Conservation (phyloP, 192 early-diverging fungal genomes). For the Podila epicladia region DNA sequence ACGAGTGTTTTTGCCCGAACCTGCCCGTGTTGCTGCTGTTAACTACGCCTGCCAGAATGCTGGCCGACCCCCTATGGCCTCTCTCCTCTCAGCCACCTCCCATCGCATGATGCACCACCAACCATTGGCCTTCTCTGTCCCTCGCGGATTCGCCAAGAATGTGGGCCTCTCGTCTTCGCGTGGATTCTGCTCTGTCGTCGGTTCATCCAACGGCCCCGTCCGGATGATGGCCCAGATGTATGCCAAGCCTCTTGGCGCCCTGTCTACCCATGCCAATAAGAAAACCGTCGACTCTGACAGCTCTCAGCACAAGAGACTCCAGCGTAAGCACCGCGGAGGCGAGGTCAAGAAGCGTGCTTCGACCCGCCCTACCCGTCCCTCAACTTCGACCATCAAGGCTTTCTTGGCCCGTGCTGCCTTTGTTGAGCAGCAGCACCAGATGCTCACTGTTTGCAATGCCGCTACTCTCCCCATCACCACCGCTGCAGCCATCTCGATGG, state of each 20-base stretch:
- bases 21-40: slow-evolving; percentile 44
- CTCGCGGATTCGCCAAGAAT: slow-evolving; percentile 33
- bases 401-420: slow-evolving; percentile 36
- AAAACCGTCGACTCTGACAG: slow-evolving; percentile 9
- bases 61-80: slow-evolving; percentile 40
- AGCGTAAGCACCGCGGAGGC: slow-evolving; percentile 10
- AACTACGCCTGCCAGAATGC: slow-evolving; percentile 41
- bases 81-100: slow-evolving; percentile 24
- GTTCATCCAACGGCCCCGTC: slow-evolving; percentile 27
- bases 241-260: slow-evolving; percentile 36
- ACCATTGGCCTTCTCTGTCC: slow-evolving; percentile 36
- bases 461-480: slow-evolving; percentile 18
- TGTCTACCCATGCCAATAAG: slow-evolving; percentile 23
- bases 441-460: slow-evolving; percentile 21
- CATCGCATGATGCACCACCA: slow-evolving; percentile 44
- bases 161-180: slow-evolving; percentile 46
- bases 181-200: slow-evolving; percentile 27
- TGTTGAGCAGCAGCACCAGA: slow-evolving; percentile 49
- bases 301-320: neutral
- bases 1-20: slow-evolving; percentile 39
- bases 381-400: slow-evolving; percentile 26
- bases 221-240: slow-evolving; percentile 50
- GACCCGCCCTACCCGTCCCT: neutral
- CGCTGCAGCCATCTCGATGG: slow-evolving; percentile 32
- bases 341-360: slow-evolving; percentile 31